phyloP scores from a whole-genome alignment of 352 stramenopile species.

The Globisporangium ultimum region DNA sequence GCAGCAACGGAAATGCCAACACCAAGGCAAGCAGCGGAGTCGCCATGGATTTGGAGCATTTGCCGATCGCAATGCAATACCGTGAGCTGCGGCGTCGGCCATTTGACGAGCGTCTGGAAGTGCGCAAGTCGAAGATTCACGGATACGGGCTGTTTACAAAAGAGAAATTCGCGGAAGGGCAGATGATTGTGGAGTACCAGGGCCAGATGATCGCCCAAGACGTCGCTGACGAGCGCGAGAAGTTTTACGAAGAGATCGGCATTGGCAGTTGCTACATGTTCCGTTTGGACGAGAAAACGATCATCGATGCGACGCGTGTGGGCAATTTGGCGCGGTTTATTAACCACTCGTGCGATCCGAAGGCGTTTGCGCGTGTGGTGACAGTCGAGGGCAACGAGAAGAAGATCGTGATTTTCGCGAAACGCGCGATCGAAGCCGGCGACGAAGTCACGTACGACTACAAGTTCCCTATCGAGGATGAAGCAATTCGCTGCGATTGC shows the following conservation, averaged over 20 bases:
- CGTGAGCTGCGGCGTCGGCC: slow-evolving; percentile 88
- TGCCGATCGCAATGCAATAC: slow-evolving; percentile 90
- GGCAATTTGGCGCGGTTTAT: slow-evolving; percentile 96
- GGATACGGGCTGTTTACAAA: slow-evolving; percentile 96
- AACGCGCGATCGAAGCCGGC: slow-evolving; percentile 85
- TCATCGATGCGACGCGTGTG: slow-evolving; percentile 93
- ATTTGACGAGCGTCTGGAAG: slow-evolving; percentile 88
- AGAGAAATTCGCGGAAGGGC: slow-evolving; percentile 83
- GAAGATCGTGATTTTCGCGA: slow-evolving; percentile 96
- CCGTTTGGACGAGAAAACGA: slow-evolving; percentile 91
- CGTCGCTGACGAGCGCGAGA: slow-evolving; percentile 92
- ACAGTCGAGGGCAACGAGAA: slow-evolving; percentile 85
- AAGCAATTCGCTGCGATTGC: slow-evolving; percentile 92
- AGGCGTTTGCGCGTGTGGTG: slow-evolving; percentile 92
- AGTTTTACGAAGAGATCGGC: slow-evolving; percentile 91
- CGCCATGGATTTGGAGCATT: slow-evolving; percentile 78
- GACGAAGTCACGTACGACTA: slow-evolving; percentile 97
- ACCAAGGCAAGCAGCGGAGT: slow-evolving; percentile 25
- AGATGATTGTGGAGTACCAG: slow-evolving; percentile 98
- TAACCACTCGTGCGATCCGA: slow-evolving; percentile 95
- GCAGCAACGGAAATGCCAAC: neutral
- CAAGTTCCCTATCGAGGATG: slow-evolving; percentile 97
- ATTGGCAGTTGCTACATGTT: slow-evolving; percentile 98
- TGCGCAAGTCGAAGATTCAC: slow-evolving; percentile 94
- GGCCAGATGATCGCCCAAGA: slow-evolving; percentile 90